Evolutionary conservation across 306 rosid species (phyloP).

Genomic region (Sicyos baderoa): DNA sequence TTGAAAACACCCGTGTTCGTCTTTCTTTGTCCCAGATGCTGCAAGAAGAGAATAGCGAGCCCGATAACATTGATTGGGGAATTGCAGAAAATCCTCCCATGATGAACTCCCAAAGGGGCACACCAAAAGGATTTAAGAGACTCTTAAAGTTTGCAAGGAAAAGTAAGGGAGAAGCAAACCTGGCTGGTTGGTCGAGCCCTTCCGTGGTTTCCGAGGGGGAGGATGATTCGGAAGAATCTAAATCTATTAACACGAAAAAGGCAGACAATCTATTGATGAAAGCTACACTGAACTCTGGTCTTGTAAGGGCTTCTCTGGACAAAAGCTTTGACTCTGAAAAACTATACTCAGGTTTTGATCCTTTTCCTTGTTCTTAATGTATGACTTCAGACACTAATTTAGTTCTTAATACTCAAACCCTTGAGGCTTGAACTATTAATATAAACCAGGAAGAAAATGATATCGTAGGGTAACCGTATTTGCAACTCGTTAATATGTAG

Average conservation of each 20-base stretch:
- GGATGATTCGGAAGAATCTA: constrained; percentile 72
- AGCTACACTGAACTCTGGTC: constrained; percentile 69
- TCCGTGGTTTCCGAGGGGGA: constrained; percentile 96
- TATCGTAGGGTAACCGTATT: no score
- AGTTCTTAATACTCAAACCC: no score
- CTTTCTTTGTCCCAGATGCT: constrained; percentile 97
- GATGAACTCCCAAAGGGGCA: constrained; percentile 73
- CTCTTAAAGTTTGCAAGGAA: constrained; percentile 89
- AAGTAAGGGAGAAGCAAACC: constrained; percentile 74
- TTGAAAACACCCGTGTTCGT: constrained; percentile 67
- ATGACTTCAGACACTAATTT: no score
- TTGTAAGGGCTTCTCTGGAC: constrained; percentile 51
- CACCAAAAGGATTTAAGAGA: constrained; percentile 91
- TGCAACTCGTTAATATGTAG: constrained; percentile 31
- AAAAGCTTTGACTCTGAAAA: constrained; percentile 46
- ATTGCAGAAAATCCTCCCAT: constrained; percentile 86
- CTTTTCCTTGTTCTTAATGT: neutral
- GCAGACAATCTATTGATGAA: constrained; percentile 63
- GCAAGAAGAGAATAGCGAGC: constrained; percentile 86
- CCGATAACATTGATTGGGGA: constrained; percentile 78
- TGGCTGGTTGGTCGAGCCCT: constrained; percentile 79
- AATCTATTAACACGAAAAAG: constrained; percentile 38
- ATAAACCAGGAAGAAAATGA: no score
- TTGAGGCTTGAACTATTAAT: neutral
- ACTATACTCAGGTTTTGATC: constrained; percentile 32